Evolutionary conservation across 495 filamentous ascomycete genomes (phyloP).

Genomic region (Melanomma pulvis-pyrius): DNA sequence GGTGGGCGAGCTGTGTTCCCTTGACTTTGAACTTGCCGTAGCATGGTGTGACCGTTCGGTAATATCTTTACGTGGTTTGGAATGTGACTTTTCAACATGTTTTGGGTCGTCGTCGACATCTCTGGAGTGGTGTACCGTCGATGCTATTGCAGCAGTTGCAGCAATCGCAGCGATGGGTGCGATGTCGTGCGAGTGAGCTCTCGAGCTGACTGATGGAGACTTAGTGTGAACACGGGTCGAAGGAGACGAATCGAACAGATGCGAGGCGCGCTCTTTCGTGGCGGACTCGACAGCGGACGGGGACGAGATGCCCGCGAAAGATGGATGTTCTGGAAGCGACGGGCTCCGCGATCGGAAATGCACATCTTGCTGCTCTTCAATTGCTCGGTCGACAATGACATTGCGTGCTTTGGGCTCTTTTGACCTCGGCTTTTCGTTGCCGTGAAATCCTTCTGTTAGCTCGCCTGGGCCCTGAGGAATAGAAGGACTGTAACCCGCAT

Average conservation of each 20-base stretch:
- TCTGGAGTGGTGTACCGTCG: neutral
- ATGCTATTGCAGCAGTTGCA: neutral
- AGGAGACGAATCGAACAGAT: conserved; percentile 58
- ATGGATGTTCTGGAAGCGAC: conserved; percentile 23
- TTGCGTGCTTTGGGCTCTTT: conserved; percentile 1
- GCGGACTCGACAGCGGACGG: conserved; percentile 55
- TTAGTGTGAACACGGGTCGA: conserved; percentile 45
- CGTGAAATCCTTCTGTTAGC: neutral
- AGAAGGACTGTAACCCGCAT: conserved; percentile 39
- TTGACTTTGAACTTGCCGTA: neutral
- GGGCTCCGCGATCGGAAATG: conserved; percentile 28
- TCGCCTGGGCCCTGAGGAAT: conserved; percentile 22
- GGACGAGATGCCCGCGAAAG: conserved; percentile 22
- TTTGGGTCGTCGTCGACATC: neutral
- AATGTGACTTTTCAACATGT: neutral
- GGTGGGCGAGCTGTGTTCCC: conserved; percentile 9
- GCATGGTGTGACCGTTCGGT: neutral
- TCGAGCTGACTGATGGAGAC: conserved; percentile 4
- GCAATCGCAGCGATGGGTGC: conserved; percentile 2
- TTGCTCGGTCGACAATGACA: neutral
- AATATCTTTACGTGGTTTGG: neutral
- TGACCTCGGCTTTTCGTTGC: conserved; percentile 6
- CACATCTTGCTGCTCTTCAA: conserved; percentile 1
- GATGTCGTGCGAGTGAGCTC: conserved; percentile 9
- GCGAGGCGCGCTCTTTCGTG: conserved; percentile 57